Base-by-base conservation (phyloP, 2,329 filamentous ascomycete genomes). In the Zymoseptoria tritici region DNA sequence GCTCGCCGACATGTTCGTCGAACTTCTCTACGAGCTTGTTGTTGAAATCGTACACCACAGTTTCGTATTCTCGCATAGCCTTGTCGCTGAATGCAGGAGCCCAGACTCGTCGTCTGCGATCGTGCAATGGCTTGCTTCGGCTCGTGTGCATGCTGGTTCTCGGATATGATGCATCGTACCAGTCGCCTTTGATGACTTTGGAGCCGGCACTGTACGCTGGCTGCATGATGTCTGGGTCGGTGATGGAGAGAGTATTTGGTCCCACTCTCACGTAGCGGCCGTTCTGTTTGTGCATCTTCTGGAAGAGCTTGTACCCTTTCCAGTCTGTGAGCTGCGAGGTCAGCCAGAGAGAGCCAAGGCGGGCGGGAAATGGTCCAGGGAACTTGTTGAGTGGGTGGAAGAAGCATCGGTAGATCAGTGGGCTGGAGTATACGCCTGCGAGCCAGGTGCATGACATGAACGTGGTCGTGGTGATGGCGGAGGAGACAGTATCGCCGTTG, bases 31-130 rank as follows among this genome's bases (percentile, higher is more conserved):
- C 58, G 6, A 79, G 64, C 60, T 72, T 67, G 51, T 75, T 66
- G 21, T 72, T 74, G 62, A 76, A 75, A 2, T 56, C 62, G 13
- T 68, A 64, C 2, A 79, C 67, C 1, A 74, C 68, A 16, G 68
- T 58, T 60, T 79, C 77, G 60, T 79, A 79, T 3, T 73, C 74
- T 2, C 75, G 70, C 21, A 79, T 59, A 4, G 74, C 71, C 57
- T 72, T 74, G 59, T 76, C 73, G 57, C 72, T 74, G 63, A 79
- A 79, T 0, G 72, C 77, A 9, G 68, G 63, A 55, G 71, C 73
- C 77, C 77, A 80, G 24, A 76, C 67, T 9, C 73, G 68, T 8
- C 77, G 70, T 22, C 77, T 69, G 8, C 68, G 66, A 59, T 77
- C 74, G 66, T 79, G 77, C 22, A 70, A 49, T 13, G 60, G 58